Evolutionary conservation across 1,284 basidiomycete species (phyloP).

Genomic region (Apiotrichum brassicae): DNA sequence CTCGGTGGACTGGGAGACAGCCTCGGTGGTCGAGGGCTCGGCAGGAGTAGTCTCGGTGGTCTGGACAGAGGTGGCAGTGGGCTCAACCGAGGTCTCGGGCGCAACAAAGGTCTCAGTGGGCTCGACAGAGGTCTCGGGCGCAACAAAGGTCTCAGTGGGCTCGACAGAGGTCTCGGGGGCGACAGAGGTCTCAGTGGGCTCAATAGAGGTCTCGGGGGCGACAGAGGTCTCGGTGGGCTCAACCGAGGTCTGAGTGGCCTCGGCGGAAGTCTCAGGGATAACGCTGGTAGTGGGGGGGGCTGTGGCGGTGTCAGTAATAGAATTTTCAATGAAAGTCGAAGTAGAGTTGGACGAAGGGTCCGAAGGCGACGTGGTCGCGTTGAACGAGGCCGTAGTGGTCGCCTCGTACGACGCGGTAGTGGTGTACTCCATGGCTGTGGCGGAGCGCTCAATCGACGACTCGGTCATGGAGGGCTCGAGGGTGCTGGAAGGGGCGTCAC

Average conservation of each 20-base stretch:
- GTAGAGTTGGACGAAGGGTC: neutral
- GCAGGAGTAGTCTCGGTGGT: neutral
- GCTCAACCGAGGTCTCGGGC: slow-evolving; percentile 1
- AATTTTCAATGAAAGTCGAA: neutral
- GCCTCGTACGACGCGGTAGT: neutral
- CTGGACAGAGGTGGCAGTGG: slow-evolving; percentile 1
- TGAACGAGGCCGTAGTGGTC: neutral
- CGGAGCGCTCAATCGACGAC: slow-evolving; percentile 4
- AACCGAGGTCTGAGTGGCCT: neutral
- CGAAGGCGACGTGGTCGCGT: neutral
- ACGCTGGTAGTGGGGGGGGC: neutral
- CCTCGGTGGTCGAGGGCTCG: slow-evolving; percentile 7
- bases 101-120: neutral
- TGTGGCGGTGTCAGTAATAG: slow-evolving; percentile 1
- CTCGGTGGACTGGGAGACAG: neutral
- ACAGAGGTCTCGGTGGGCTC: neutral
- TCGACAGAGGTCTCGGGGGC: neutral
- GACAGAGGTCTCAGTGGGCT: slow-evolving; percentile 2
- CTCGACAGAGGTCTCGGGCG: neutral
- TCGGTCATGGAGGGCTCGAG: neutral
- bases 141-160: neutral
- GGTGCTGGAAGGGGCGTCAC: neutral
- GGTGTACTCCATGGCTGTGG: neutral
- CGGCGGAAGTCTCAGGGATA: neutral
- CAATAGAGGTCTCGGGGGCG: too few relatives aligned